Evolutionary conservation across 345 rosid species (phyloP), one percentile per base, ranked within the genome.

Genomic region (Rhizophora apiculata): DNA sequence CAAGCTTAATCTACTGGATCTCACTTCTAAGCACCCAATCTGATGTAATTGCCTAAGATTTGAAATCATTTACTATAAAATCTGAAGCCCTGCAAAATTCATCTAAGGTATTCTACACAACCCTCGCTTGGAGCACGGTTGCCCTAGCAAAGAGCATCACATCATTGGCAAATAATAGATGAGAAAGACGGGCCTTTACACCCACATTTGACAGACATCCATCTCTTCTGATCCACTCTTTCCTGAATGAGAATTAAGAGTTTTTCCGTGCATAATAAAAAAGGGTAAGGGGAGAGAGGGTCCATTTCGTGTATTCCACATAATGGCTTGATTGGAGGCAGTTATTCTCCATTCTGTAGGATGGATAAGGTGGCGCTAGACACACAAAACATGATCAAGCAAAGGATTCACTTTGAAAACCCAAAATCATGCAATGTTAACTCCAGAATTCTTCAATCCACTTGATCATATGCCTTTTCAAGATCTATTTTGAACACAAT

Each of bases 161-260:
- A 52, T 52, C 56, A 52, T 52, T 2, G 0, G 0, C 24, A 52
- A 52, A 52, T 1, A 52, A 21, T 0, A 52, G 5, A 51, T 19
- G 22, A 0, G 21, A 51, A 4, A 51, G 10, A 15, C 4, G 2
- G 5, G 0, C 0, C n/a, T n/a, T 0, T 49, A 15, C 0, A 3
- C 3, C 16, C 5, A 6, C 5, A 3, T 4, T 7, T 29, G 31
- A 49, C 20, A 20, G 4, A 20, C 24, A 15, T 1, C 53, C 53
- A 49, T 29, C 31, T 29, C 31, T 29, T 29, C 4, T 29, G 5
- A 3, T 3, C 1, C 53, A 51, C 2, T 34, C 8, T 34, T 34
- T 34, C 1, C 1, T 34, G 37, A 34, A 34, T 34, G 8, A 34
- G 37, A 3, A 34, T 0, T 9, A 7, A 52, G 22, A 52, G 55